Percentiles rank a stretch among this genome's conserved stretches.
These are phyloP conservation scores for Gaultheria prostrata DNA, from an alignment of 148 eudicot species.

Conservation along the genomic window DNA sequence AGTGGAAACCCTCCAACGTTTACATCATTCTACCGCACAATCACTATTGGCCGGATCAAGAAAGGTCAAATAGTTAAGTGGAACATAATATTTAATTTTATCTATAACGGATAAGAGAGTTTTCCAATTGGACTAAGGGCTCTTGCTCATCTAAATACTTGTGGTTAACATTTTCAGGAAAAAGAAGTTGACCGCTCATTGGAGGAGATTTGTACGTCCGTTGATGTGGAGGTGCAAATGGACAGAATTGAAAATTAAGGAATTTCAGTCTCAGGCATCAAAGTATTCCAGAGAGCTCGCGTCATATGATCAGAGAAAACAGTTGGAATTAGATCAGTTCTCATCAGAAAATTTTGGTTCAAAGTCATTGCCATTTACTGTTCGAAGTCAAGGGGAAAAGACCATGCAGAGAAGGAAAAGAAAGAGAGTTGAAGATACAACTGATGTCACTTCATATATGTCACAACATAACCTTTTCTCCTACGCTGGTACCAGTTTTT, in stretches of 20 bases:
- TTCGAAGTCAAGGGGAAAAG: constrained; percentile 40
- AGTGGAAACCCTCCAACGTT: not conserved
- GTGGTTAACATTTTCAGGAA: constrained; percentile 46
- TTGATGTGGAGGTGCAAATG: constrained; percentile 99
- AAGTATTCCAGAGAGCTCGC: constrained; percentile 56
- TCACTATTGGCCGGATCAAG: not conserved
- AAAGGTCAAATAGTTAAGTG: not conserved
- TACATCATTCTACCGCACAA: not conserved
- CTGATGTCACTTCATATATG: constrained; percentile 57
- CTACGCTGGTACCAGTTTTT: constrained; percentile 46
- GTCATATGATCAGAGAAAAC: constrained; percentile 46
- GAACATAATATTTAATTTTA: not conserved
- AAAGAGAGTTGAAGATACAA: constrained; percentile 61
- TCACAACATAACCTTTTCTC: constrained; percentile 82
- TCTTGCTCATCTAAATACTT: not conserved
- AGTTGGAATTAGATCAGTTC: constrained; percentile 38
- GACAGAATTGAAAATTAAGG: constrained; percentile 81
- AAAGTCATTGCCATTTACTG: constrained; percentile 47
- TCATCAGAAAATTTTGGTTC: constrained; percentile 50
- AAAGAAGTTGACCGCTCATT: constrained; percentile 67
- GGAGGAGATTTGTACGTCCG: constrained; percentile 89
- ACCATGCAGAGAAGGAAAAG: constrained; percentile 77
- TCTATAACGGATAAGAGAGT: not conserved
- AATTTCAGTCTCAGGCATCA: constrained; percentile 66
- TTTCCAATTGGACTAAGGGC: not conserved